Percentiles rank a stretch among this genome's conserved stretches.
Conservation (phyloP, 345 rosid species). For the Passiflora organensis region DNA sequence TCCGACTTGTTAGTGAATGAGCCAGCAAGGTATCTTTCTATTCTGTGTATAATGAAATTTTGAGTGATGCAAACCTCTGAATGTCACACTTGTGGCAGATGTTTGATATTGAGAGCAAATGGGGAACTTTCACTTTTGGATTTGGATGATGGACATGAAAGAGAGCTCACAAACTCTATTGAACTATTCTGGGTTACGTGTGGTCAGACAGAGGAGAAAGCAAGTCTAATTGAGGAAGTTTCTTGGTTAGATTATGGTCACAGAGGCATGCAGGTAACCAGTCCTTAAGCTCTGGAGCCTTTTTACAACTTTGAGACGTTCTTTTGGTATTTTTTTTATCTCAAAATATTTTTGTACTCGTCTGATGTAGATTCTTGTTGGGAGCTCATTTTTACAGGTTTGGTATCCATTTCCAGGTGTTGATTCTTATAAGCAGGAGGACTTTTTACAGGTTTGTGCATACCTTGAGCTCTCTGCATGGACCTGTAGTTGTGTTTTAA, state of each 20-base stretch:
- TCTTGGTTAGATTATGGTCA: constrained; percentile 98
- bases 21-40: constrained; percentile 68
- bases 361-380: constrained; percentile 45
- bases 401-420: constrained; percentile 98
- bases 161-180: constrained; percentile 91
- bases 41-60: constrained; percentile 11
- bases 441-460: constrained; percentile 76
- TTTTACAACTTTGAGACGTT: background rate
- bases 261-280: constrained; percentile 95
- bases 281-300: constrained; percentile 9
- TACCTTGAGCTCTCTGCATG: too few species aligned
- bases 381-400: constrained; percentile 68
- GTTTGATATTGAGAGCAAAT: constrained; percentile 83
- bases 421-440: constrained; percentile 90
- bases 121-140: constrained; percentile 97
- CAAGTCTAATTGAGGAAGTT: constrained; percentile 86
- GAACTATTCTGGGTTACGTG: constrained; percentile 99
- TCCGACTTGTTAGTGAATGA: constrained; percentile 50
- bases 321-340: background rate
- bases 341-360: constrained; percentile 18
- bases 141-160: constrained; percentile 95
- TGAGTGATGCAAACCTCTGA: constrained; percentile 24
- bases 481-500: too few species aligned
- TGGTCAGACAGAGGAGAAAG: constrained; percentile 83
- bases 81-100: constrained; percentile 42